Conservation (phyloP, 257 asterid species). For the Solanum chmielewskii region DNA sequence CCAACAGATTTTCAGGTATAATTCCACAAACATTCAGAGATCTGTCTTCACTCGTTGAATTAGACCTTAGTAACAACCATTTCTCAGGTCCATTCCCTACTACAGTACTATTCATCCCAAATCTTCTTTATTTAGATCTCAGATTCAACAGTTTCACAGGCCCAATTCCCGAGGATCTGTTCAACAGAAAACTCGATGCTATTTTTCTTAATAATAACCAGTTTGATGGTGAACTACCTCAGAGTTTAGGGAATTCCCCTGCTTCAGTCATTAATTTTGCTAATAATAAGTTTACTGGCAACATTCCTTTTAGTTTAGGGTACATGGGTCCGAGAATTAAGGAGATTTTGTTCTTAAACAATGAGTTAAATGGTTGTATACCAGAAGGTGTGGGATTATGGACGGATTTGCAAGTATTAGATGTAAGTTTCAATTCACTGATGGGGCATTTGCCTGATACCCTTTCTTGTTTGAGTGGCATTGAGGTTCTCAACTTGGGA, state of each 20-base stretch:
- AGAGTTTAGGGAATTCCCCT: slow-evolving; percentile 68
- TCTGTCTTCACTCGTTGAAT: slow-evolving; percentile 31
- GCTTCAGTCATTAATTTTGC: slow-evolving; percentile 82
- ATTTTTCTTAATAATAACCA: slow-evolving; percentile 65
- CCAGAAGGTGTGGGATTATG: slow-evolving; percentile 82
- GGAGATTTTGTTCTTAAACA: slow-evolving; percentile 70
- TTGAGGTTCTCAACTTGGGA: slow-evolving; percentile 67
- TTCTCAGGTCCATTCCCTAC: slow-evolving; percentile 63
- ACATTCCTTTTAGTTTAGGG: slow-evolving; percentile 60
- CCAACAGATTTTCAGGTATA: slow-evolving; percentile 55
- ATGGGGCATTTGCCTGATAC: slow-evolving; percentile 75
- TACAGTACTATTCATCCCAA: slow-evolving; percentile 35
- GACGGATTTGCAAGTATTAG: slow-evolving; percentile 69
- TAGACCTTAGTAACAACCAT: slow-evolving; percentile 80
- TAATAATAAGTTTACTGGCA: slow-evolving; percentile 51
- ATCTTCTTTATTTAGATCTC: slow-evolving; percentile 60
- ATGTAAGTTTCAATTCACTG: slow-evolving; percentile 54
- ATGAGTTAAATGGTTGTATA: slow-evolving; percentile 74
- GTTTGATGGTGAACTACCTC: slow-evolving; percentile 51
- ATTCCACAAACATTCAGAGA: slow-evolving; percentile 42
- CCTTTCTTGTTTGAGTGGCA: slow-evolving; percentile 49
- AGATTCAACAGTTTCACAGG: slow-evolving; percentile 67
- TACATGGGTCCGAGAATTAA: slow-evolving; percentile 46
- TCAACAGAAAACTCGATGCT: slow-evolving; percentile 64
- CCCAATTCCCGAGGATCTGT: slow-evolving; percentile 50